These are phyloP conservation scores for Macrolepiota dolichaula DNA, from an alignment of 768 basidiomycete species.

Conservation along the genomic window DNA sequence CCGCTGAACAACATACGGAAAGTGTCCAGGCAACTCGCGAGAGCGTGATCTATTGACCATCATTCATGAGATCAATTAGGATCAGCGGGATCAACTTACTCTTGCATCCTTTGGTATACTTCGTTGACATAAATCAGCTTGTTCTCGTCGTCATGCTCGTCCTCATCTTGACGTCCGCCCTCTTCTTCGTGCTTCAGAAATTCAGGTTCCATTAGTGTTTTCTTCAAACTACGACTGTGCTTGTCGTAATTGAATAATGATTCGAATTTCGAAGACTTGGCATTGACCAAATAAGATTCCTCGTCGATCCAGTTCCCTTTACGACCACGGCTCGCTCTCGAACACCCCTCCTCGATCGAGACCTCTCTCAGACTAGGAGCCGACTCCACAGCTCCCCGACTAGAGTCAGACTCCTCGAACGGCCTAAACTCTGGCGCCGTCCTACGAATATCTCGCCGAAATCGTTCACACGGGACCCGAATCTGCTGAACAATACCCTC, in stretches of 20 bases:
- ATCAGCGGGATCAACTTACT: slow-evolving; percentile 9
- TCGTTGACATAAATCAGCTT: slow-evolving; percentile 22
- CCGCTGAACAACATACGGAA: slow-evolving; percentile 59
- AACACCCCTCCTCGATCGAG: no score
- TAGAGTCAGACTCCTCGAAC: slow-evolving; percentile 33
- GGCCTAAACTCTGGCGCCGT: slow-evolving; percentile 63
- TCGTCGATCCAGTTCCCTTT: no score
- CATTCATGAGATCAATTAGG: background rate
- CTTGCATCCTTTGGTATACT: slow-evolving; percentile 17
- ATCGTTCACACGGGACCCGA: slow-evolving; percentile 42
- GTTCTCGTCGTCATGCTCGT: slow-evolving; percentile 1
- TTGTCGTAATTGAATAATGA: no score
- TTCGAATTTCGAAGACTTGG: no score
- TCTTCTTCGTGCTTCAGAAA: slow-evolving; percentile 21
- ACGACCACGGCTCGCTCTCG: no score
- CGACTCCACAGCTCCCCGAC: no score
- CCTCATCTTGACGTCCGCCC: slow-evolving; percentile 10
- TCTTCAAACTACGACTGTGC: slow-evolving; percentile 11
- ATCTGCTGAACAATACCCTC: slow-evolving; percentile 57
- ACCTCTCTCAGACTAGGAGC: no score
- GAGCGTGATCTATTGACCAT: slow-evolving; percentile 63
- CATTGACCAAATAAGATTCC: no score
- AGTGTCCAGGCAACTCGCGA: slow-evolving; percentile 65
- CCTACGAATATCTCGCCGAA: slow-evolving; percentile 41
- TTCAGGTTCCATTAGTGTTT: slow-evolving; percentile 12